These are phyloP conservation scores for Fragaria ananassa DNA, from an alignment of 306 rosid genomes.

Conservation along the genomic window DNA sequence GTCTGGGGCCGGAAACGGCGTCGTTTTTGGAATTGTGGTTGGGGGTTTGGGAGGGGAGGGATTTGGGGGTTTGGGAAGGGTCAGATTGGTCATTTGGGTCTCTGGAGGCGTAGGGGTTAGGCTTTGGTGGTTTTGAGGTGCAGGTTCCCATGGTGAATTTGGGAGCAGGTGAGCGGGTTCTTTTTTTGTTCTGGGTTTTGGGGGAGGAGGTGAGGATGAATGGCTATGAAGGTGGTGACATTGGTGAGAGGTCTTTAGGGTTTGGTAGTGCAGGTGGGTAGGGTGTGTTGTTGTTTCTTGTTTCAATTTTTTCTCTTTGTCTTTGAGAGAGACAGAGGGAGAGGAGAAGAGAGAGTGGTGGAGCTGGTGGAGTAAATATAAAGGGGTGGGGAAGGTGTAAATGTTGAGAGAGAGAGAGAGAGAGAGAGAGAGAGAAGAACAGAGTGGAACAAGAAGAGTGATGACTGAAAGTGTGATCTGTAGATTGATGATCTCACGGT, in stretches of 20 bases:
- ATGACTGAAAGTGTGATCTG: constrained; percentile 7
- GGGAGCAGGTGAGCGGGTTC: not conserved
- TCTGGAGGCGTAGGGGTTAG: constrained; percentile 60
- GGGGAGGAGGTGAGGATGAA: too few species aligned
- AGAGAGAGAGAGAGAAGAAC: not conserved
- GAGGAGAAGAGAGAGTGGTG: not conserved
- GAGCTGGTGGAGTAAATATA: constrained; percentile 9
- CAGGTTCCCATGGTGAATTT: constrained; percentile 68
- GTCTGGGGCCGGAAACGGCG: constrained; percentile 33
- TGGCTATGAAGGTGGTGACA: too few species aligned
- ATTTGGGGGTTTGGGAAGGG: constrained; percentile 51
- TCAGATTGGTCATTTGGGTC: constrained; percentile 33
- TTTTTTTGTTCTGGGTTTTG: not conserved
- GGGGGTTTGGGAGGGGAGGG: constrained; percentile 35
- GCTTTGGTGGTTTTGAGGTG: constrained; percentile 79
- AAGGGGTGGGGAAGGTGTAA: constrained; percentile 11
- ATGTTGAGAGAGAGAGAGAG: constrained; percentile 6
- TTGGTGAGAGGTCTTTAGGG: too few species aligned
- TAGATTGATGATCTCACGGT: constrained; percentile 18
- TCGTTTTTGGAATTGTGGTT: constrained; percentile 37
- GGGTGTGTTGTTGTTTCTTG: not conserved
- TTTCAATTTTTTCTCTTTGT: constrained; percentile 1
- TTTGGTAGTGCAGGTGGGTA: too few species aligned
- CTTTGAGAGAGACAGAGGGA: not conserved
- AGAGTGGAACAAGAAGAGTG: not conserved